These are phyloP conservation scores for Prunella vulgaris DNA, from an alignment of 257 asterid genomes.

Conservation along the genomic window DNA sequence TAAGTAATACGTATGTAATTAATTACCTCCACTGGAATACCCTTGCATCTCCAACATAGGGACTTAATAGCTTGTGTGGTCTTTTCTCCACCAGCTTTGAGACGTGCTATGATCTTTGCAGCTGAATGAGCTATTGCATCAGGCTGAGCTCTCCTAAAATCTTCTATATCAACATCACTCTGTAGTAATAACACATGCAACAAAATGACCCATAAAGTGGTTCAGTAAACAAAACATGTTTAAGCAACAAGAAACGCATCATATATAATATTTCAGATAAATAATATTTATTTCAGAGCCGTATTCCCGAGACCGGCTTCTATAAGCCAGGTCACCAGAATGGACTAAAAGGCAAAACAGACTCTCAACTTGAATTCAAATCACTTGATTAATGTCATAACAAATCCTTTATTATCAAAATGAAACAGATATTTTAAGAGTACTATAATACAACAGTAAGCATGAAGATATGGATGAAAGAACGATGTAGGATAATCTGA, in stretches of 20 bases:
- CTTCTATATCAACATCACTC: constrained; percentile 72
- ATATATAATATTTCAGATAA: background rate
- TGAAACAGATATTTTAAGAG: background rate
- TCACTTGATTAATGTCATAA: constrained; percentile 8
- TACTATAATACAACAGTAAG: background rate
- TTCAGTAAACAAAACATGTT: background rate
- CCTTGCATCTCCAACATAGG: constrained; percentile 94
- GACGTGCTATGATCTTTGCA: constrained; percentile 74
- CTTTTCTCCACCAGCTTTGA: constrained; percentile 93
- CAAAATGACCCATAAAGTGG: constrained; percentile 15
- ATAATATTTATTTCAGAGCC: constrained; percentile 8
- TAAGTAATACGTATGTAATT: background rate
- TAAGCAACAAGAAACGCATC: background rate
- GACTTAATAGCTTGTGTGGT: constrained; percentile 86
- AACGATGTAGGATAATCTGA: background rate
- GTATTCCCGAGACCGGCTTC: constrained; percentile 3
- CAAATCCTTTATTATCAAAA: background rate
- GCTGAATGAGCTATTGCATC: constrained; percentile 98
- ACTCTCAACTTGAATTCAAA: background rate
- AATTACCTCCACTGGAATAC: constrained; percentile 92
- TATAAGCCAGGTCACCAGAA: background rate
- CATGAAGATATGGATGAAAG: background rate
- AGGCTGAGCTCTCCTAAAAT: constrained; percentile 80
- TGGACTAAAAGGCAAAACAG: background rate
- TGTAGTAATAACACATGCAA: constrained; percentile 37